These are phyloP conservation scores for Colletotrichum sansevieriae DNA, from an alignment of 2,329 filamentous ascomycete species.

Conservation along the genomic window DNA sequence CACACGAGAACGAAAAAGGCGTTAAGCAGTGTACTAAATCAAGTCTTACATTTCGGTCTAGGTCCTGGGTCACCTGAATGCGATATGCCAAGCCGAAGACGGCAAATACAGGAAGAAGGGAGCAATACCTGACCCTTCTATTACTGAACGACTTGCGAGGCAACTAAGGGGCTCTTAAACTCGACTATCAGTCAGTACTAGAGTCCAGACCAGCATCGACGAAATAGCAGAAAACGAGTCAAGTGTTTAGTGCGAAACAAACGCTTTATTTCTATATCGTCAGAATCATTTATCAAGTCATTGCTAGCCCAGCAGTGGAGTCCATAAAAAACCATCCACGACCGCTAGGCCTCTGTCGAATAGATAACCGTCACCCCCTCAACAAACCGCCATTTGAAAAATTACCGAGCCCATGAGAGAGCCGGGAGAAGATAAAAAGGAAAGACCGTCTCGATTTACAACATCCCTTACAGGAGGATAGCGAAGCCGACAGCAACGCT, in stretches of 20 bases:
- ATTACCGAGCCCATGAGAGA: conserved; percentile 20
- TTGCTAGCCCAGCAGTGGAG: conserved; percentile 25
- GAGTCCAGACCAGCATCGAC: neutral
- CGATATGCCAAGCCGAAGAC: too few relatives aligned
- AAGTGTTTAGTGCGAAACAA: conserved; percentile 20
- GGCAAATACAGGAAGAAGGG: too few relatives aligned
- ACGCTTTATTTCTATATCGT: conserved; percentile 42
- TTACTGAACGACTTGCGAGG: neutral
- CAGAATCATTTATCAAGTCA: conserved; percentile 40
- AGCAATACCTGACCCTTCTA: too few relatives aligned
- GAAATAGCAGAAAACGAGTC: neutral
- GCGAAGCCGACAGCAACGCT: conserved; percentile 34
- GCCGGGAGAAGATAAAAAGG: conserved; percentile 26
- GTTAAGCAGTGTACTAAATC: too few relatives aligned
- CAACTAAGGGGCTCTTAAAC: neutral
- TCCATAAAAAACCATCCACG: conserved; percentile 14
- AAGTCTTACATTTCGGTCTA: too few relatives aligned
- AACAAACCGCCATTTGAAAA: conserved; percentile 28
- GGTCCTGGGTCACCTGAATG: too few relatives aligned
- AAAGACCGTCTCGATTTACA: conserved; percentile 13
- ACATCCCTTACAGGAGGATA: conserved; percentile 33
- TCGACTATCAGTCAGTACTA: neutral
- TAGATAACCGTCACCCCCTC: conserved; percentile 23
- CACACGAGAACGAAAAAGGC: too few relatives aligned
- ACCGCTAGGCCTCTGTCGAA: conserved; percentile 36